Base-by-base conservation (phyloP, 164 flowering plant genomes). In the Nymphaea colorata region DNA sequence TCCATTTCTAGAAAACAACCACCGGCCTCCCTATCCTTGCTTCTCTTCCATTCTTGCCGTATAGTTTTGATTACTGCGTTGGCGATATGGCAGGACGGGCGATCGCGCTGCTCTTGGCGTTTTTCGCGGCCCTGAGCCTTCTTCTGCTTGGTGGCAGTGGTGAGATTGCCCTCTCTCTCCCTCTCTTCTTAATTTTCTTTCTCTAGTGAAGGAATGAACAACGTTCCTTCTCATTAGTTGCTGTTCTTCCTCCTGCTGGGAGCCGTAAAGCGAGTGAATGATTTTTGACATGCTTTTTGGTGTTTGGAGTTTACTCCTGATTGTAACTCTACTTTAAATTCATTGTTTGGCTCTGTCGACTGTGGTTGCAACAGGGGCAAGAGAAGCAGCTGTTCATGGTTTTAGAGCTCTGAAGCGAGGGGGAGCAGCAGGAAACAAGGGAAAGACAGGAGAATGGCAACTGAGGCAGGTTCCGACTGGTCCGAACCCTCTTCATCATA, bases 401-500 rank as follows among this genome's bases (percentile, higher is more conserved):
- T 2, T 6, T 47, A 5, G 4, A 47, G 6, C 55, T 47, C 55
- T 14, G 12, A 47, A 7, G 11, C 12, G 7, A 6, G 11, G 12
- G 7, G 11, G 6, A 14, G 11, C 7, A 14, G 55, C 7, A 7
- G 55, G 12, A 14, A 7, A 14, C 11, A 47, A 3, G 7, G 55
- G 51, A 11, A 42, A 59, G 41, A 67, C 16, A 15, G 17, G 41
- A 12, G 51, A 45, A 41, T 67, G 47, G 44, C 45, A 67, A 5
- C 41, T 67, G 45, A 67, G 69, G 45, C 42, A 6, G 14, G 69
- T 67, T 41, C 69, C 69, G 3, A 57, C 69, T 14, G 69, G 69
- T 17, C 69, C 69, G 2, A 62, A 67, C 41, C 69, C 69, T 10
- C 18, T 59, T 44, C 69, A 67, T 36, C 69, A 67, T 42, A 67